A percentile compares a stretch with the other conserved stretches of the same genome.
phyloP scores from a whole-genome alignment of 768 basidiomycete species.

The Stropharia rugosoannulata region DNA sequence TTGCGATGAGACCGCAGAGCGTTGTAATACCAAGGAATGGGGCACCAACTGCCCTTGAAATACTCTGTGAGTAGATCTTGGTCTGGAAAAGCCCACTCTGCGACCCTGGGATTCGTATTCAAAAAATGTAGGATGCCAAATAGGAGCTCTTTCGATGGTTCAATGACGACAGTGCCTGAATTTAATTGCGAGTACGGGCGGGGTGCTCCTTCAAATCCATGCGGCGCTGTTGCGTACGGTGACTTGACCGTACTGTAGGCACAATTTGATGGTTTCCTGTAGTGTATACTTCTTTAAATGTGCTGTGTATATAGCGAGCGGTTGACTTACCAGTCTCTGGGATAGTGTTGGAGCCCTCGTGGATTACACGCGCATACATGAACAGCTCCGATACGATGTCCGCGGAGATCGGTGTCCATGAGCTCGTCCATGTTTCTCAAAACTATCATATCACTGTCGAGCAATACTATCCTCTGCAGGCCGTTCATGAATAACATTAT shows the following conservation, averaged over 20 bases:
- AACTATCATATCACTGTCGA: slow-evolving; percentile 92
- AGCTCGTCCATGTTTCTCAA: slow-evolving; percentile 78
- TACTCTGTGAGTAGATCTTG: slow-evolving; percentile 86
- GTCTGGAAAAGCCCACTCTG: slow-evolving; percentile 71
- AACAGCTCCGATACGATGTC: slow-evolving; percentile 73
- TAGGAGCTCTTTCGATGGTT: slow-evolving; percentile 63
- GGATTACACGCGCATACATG: slow-evolving; percentile 98
- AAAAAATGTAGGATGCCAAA: slow-evolving; percentile 57
- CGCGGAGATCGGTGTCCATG: slow-evolving; percentile 57
- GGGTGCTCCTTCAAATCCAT: slow-evolving; percentile 42
- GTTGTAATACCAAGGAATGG: slow-evolving; percentile 87
- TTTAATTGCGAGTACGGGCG: slow-evolving; percentile 86
- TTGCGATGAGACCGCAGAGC: slow-evolving; percentile 82
- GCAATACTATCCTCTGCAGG: slow-evolving; percentile 69
- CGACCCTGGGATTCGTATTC: slow-evolving; percentile 36
- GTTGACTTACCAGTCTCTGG: slow-evolving; percentile 72
- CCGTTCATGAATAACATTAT: background rate
- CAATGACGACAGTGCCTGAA: slow-evolving; percentile 84
- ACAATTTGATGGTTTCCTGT: slow-evolving; percentile 90
- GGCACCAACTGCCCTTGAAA: slow-evolving; percentile 78
- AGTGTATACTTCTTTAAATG: background rate
- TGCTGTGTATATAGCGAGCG: slow-evolving; percentile 7
- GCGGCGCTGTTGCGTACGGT: slow-evolving; percentile 40
- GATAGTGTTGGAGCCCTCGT: slow-evolving; percentile 80
- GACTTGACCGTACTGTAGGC: slow-evolving; percentile 62